Evolutionary conservation across 139 green algal genomes (phyloP), one percentile per base, ranked within the genome.

Genomic region (Limnomonas spitsbergensis): DNA sequence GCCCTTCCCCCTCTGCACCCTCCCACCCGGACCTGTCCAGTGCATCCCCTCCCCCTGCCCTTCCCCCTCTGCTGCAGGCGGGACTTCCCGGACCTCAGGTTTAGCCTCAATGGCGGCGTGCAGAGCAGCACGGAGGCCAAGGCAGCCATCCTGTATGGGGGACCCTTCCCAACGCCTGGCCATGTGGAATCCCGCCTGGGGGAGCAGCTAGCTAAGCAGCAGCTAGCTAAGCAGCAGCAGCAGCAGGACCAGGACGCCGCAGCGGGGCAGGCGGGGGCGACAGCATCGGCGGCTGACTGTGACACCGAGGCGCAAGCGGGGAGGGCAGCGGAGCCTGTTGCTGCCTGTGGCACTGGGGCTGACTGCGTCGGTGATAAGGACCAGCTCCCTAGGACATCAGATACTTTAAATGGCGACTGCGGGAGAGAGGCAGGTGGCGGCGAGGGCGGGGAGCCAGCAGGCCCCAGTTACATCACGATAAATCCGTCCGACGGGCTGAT

Each of bases 71-170:
- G 14, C 47, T 38, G 27, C 32, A 89, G 90, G 75, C 78, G 88
- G 2, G 95, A 98, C 85, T 98, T 98, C 80, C 95, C 95, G 0
- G 83, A 96, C 78, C 79, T 98, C 0, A 36, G 77, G 0, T 96
- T 98, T 85, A 78, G 75, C 26, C 78, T 94, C 0, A 88, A 91
- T 53, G 82, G 85, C 38, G 88, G 85, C 36, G 72, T 91, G 27
- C 72, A 81, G 2, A 76, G 32, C 66, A 76, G 40, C 37, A 66
- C 88, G 32, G 82, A 90, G 37, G 88, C 85, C 9, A 79, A 73
- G n/a, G 67, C 79, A 0, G 80, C 85, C 35, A 73, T 84, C 26
- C 36, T 74, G 35, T 74, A 47, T 47, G 68, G 42, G 7, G 68
- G 68, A 26, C 68, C 68, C 4, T 74, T 40, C 4, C 68, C 68